Conservation (phyloP, 2,329 filamentous ascomycete genomes). For the Ceratocystis huliohia region DNA sequence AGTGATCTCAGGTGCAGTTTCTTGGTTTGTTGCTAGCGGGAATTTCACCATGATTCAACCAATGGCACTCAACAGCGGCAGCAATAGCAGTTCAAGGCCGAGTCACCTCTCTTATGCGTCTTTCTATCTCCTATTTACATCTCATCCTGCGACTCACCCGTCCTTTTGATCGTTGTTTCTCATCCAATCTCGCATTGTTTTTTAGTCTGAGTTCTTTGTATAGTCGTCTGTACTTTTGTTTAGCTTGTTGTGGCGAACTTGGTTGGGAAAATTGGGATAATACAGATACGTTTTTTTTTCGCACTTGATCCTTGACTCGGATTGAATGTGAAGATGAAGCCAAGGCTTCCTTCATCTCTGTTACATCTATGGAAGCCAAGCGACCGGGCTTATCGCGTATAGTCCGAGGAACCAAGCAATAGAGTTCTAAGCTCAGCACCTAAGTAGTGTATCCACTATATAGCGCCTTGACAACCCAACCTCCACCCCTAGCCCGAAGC, state of each 20-base stretch:
- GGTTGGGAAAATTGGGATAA: slow-evolving; percentile 17
- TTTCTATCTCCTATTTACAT: slow-evolving; percentile 12
- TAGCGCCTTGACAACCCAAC: too few species aligned
- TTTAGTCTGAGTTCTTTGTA: slow-evolving; percentile 11
- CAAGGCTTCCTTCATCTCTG: too few species aligned
- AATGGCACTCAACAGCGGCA: not conserved
- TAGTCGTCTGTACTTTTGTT: slow-evolving; percentile 15
- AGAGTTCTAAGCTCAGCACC: too few species aligned
- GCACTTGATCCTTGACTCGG: too few species aligned
- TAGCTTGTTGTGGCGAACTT: slow-evolving; percentile 19
- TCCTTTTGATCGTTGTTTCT: not conserved
- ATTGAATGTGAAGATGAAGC: too few species aligned
- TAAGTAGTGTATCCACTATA: too few species aligned
- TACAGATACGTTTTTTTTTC: not conserved
- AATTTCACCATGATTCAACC: not conserved
- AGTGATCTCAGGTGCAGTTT: not conserved
- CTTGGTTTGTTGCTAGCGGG: not conserved
- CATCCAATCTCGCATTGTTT: not conserved
- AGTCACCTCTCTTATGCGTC: slow-evolving; percentile 8
- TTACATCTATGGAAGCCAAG: too few species aligned
- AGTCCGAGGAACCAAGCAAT: too few species aligned
- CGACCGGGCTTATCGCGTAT: too few species aligned
- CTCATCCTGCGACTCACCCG: not conserved
- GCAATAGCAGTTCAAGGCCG: not conserved
- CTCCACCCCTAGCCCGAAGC: too few species aligned